Evolutionary conservation across 1,139 yeast species (phyloP).

Genomic region (Eremothecium gossypii): DNA sequence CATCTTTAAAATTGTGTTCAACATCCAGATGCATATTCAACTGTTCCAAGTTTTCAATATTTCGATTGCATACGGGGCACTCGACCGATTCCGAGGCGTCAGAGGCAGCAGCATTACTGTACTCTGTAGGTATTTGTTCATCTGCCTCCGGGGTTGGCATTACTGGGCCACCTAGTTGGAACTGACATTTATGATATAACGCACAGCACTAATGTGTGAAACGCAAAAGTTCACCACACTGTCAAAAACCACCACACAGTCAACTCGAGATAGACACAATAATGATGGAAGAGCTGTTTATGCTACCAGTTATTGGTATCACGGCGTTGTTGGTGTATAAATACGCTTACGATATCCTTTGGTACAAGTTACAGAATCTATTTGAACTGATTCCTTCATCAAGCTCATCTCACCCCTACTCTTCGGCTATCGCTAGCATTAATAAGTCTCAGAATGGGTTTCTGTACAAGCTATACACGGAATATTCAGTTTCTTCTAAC

Average conservation of each 20-base stretch:
- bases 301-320: slow-evolving; percentile 10
- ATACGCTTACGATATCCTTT: slow-evolving; percentile 6
- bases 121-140: too few species aligned
- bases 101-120: neutral
- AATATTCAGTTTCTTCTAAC: slow-evolving; percentile 25
- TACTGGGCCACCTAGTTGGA: too few species aligned
- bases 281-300: slow-evolving; percentile 13
- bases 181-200: too few species aligned
- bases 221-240: too few species aligned
- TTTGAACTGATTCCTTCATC: slow-evolving; percentile 6
- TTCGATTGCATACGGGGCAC: slow-evolving; percentile 68
- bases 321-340: slow-evolving; percentile 12
- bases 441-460: slow-evolving; percentile 11
- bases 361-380: slow-evolving; percentile 7
- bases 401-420: neutral
- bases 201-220: too few species aligned
- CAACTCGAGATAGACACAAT: neutral
- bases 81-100: neutral
- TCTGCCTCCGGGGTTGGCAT: too few species aligned
- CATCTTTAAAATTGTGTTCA: slow-evolving; percentile 38
- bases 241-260: too few species aligned
- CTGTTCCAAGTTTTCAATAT: slow-evolving; percentile 47
- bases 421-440: neutral
- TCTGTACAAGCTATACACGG: slow-evolving; percentile 23
- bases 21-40: slow-evolving; percentile 69